Base-by-base conservation (phyloP, 2,329 filamentous ascomycete species). In the Chaetomium olivaceum region DNA sequence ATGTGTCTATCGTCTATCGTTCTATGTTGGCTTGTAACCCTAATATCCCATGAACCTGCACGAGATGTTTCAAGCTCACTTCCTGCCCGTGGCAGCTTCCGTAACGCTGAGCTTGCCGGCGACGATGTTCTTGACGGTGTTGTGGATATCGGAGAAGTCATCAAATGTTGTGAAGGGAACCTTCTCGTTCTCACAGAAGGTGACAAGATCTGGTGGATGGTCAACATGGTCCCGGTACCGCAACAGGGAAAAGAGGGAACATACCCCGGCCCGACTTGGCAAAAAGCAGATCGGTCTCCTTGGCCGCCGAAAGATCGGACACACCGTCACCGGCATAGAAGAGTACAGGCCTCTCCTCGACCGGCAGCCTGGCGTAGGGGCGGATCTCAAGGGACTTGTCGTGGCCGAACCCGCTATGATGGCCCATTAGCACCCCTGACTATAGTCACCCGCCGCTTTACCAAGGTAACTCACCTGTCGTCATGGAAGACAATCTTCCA, bases 291-390 rank as follows among this genome's bases (percentile, higher is more conserved):
- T 98, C 93, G 2, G 93, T 97, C 82, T 98, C 93, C 72, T 90
- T 88, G 3, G 95, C 94, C 9, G 94, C 95, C 29, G 91, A 96
- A 61, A 98, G 82, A 76, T 98, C 94, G 2, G 91, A 96, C 4
- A 97, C 92, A 58, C 94, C 94, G 73, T 98, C 94, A 65, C 95
- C 95, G 36, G 95, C 94, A 74, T 99, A 99, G 77, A 98, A 92
- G 80, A 98, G 87, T 48, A 87, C 89, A 2, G 95, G 95, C 51
- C 93, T 85, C 73, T 90, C 79, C 36, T 82, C 71, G 77, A 82
- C 82, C 0, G 91, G 88, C 52, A 96, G 82, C 29, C 87, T 83
- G 2, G 90, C 89, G 79, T 98, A 98, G 60, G 92, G 92, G 70
- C 91, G 88, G 73, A 99, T 92, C 76, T 95, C 92, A 62, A 94